These are phyloP conservation scores for Mallotus repandus DNA, from an alignment of 441 rosid genomes.

Conservation along the genomic window DNA sequence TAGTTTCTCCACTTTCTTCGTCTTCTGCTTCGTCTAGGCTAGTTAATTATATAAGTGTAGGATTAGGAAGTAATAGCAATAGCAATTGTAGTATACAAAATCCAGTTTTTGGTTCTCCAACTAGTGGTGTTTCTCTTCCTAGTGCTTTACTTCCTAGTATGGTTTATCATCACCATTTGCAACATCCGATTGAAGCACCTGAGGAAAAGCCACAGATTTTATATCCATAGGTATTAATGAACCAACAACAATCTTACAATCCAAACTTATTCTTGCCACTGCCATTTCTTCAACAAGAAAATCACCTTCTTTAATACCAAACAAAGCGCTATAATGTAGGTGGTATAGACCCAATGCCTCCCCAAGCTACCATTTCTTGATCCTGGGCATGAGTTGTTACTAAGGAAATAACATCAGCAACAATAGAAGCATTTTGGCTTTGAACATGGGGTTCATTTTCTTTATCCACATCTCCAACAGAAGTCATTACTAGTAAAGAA, in stretches of 20 bases:
- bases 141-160: conserved; percentile 19
- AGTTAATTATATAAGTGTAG: conserved; percentile 4
- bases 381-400: conserved; percentile 34
- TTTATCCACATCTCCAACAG: conserved; percentile 39
- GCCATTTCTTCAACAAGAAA: conserved; percentile 32
- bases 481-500: conserved; percentile 32
- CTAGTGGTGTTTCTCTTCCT: conserved; percentile 16
- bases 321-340: conserved; percentile 43
- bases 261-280: conserved; percentile 41
- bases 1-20: conserved; percentile 24
- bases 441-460: conserved; percentile 42
- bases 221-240: conserved; percentile 33
- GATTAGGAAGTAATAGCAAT: conserved; percentile 19
- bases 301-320: conserved; percentile 39
- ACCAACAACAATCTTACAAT: conserved; percentile 39
- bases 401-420: conserved; percentile 32
- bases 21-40: conserved; percentile 13
- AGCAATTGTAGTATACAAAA: conserved; percentile 24
- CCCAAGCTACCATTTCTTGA: conserved; percentile 37
- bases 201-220: conserved; percentile 48
- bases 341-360: conserved; percentile 28
- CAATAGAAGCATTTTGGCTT: conserved; percentile 33
- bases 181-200: conserved; percentile 26
- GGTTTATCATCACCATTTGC: conserved; percentile 32
- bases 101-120: conserved; percentile 29